A percentile compares a stretch with the other conserved stretches of the same genome.
Conservation (phyloP, 148 eudicot species). For the Silene conica region DNA sequence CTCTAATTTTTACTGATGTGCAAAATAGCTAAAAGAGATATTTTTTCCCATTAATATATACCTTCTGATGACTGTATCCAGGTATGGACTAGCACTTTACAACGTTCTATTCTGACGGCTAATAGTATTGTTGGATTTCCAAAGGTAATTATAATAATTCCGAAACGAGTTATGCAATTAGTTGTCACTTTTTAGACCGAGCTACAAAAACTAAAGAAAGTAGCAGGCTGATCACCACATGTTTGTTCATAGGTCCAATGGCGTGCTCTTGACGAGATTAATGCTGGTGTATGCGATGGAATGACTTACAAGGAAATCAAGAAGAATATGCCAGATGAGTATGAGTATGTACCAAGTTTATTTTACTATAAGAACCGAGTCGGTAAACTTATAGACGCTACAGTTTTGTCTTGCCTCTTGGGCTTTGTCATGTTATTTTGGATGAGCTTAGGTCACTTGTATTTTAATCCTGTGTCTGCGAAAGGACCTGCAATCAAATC, state of each 20-base stretch:
- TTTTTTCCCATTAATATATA: background rate
- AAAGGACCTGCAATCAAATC: background rate
- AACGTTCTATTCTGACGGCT: constrained; percentile 85
- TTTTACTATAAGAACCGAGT: background rate
- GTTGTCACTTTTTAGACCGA: background rate
- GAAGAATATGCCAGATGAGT: constrained; percentile 96
- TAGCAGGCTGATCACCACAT: too few relatives aligned
- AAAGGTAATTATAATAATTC: constrained; percentile 47
- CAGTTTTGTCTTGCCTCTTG: background rate
- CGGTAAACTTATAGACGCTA: background rate
- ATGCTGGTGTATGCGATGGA: constrained; percentile 97
- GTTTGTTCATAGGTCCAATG: constrained; percentile 70
- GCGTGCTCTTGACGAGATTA: constrained; percentile 98
- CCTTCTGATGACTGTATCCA: constrained; percentile 12
- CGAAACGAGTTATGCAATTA: background rate
- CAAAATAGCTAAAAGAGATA: too few relatives aligned
- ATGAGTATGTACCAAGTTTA: constrained; percentile 52
- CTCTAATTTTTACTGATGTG: too few relatives aligned
- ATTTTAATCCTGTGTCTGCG: too few relatives aligned
- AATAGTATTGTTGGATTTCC: constrained; percentile 84
- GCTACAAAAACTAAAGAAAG: background rate
- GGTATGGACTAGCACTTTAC: constrained; percentile 99
- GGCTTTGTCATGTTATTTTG: background rate
- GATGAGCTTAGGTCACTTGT: background rate
- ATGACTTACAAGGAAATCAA: constrained; percentile 92